Evolutionary conservation across 1,284 basidiomycete genomes (phyloP).

Genomic region (Inonotus hispidus): DNA sequence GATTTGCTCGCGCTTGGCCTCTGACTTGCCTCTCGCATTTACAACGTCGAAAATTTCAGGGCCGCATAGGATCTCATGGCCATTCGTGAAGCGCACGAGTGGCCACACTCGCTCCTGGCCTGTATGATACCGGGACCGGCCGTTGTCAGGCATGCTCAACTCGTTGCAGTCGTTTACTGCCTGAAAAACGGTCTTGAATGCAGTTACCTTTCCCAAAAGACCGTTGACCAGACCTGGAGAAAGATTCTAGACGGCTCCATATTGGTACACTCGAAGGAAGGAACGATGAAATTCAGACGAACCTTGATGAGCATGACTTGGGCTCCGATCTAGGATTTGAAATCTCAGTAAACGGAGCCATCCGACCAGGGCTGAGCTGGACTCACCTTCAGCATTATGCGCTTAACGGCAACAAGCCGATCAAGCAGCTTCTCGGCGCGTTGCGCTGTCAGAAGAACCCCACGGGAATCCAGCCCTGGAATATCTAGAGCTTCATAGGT

Average conservation of each 20-base stretch:
- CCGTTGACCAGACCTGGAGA: conserved; percentile 88
- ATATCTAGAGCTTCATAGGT: conserved; percentile 35
- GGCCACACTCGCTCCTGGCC: conserved; percentile 23
- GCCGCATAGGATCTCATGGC: conserved; percentile 9
- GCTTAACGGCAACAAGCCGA: conserved; percentile 24
- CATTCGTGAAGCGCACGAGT: conserved; percentile 32
- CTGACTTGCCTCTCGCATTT: conserved; percentile 21
- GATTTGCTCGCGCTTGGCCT: conserved; percentile 25
- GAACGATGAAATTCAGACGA: neutral
- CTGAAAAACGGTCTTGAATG: conserved; percentile 42
- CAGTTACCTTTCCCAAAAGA: conserved; percentile 67
- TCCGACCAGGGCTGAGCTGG: conserved; percentile 31
- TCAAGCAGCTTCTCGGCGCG: conserved; percentile 26
- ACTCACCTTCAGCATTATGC: conserved; percentile 30
- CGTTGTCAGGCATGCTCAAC: conserved; percentile 23
- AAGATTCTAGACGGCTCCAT: conserved; percentile 22
- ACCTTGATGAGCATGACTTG: conserved; percentile 71
- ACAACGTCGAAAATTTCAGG: conserved; percentile 22
- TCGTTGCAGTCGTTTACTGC: conserved; percentile 28
- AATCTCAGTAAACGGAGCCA: conserved; percentile 20
- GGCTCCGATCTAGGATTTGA: conserved; percentile 43
- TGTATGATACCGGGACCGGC: neutral
- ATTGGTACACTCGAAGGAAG: neutral
- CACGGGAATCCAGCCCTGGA: conserved; percentile 26
- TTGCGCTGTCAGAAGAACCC: conserved; percentile 18